Conservation (phyloP, 2,329 filamentous ascomycete genomes). For the Furcasterigmium furcatum region DNA sequence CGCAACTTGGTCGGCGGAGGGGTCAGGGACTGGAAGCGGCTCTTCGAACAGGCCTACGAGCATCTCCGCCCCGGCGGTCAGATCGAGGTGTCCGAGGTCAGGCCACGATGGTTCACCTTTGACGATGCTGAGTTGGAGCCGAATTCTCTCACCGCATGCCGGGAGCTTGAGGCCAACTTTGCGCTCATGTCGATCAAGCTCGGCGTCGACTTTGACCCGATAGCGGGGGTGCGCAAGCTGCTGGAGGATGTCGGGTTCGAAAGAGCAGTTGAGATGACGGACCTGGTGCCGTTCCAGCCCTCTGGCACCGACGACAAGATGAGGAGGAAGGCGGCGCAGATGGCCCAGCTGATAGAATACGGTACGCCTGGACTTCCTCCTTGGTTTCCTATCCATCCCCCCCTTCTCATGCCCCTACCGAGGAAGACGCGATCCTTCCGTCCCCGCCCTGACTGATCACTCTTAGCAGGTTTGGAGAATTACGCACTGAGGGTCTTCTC, state of each 20-base stretch:
- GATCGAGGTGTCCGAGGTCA: constrained; percentile 40
- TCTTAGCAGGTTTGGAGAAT: constrained; percentile 17
- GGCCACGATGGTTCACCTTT: constrained; percentile 35
- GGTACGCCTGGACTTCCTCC: constrained; percentile 20
- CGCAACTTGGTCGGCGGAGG: constrained; percentile 41
- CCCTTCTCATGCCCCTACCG: too few relatives aligned
- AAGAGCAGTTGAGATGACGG: constrained; percentile 31
- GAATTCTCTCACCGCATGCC: constrained; percentile 22
- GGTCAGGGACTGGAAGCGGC: constrained; percentile 33
- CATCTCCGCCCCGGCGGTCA: constrained; percentile 40
- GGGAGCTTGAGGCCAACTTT: constrained; percentile 29
- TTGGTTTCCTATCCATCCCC: neutral
- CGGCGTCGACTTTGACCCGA: constrained; percentile 36
- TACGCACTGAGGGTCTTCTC: constrained; percentile 28
- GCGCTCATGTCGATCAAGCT: constrained; percentile 19
- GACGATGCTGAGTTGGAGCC: constrained; percentile 22
- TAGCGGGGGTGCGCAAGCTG: constrained; percentile 27
- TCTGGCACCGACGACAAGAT: constrained; percentile 36
- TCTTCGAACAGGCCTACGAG: constrained; percentile 30
- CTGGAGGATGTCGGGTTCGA: constrained; percentile 35
- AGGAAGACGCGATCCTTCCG: too few relatives aligned
- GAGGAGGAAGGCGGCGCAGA: constrained; percentile 29
- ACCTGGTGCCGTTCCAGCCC: constrained; percentile 35
- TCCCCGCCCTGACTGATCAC: too few relatives aligned
- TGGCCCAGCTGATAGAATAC: constrained; percentile 31